These are phyloP conservation scores for Syzygium grande DNA, from an alignment of 345 rosid species.

Conservation along the genomic window DNA sequence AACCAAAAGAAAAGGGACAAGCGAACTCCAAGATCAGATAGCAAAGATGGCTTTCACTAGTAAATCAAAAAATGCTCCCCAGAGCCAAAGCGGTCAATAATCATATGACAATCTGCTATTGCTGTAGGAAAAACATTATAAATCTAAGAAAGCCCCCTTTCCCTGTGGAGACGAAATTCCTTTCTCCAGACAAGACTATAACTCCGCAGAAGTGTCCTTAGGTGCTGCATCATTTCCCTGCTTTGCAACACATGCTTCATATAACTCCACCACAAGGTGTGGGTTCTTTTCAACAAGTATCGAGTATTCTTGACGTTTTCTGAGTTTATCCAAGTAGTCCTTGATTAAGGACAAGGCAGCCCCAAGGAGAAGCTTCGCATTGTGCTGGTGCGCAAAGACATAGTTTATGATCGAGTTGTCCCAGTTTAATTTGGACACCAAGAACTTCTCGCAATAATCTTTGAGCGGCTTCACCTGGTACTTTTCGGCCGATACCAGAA, in stretches of 20 bases:
- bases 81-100: neutral
- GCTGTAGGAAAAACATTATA: conserved; percentile 1
- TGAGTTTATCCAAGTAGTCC: conserved; percentile 65
- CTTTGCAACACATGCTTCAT: conserved; percentile 58
- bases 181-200: neutral
- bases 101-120: neutral
- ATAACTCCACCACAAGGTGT: conserved; percentile 56
- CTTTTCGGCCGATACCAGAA: conserved; percentile 64
- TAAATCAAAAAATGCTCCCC: neutral
- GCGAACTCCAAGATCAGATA: neutral
- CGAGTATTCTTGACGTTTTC: conserved; percentile 42
- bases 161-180: neutral
- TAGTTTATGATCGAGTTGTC: conserved; percentile 62
- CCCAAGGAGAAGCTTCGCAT: conserved; percentile 55
- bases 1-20: neutral
- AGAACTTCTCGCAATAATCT: conserved; percentile 55
- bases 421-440: conserved; percentile 62
- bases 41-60: neutral
- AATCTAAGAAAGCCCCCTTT: neutral
- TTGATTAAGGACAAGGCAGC: conserved; percentile 50
- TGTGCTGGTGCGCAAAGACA: conserved; percentile 76
- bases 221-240: conserved; percentile 59
- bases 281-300: conserved; percentile 71
- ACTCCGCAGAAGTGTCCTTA: neutral
- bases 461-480: conserved; percentile 76